phyloP scores from a whole-genome alignment of 805 yeast genomes.

The Spathaspora hagerdaliae region DNA sequence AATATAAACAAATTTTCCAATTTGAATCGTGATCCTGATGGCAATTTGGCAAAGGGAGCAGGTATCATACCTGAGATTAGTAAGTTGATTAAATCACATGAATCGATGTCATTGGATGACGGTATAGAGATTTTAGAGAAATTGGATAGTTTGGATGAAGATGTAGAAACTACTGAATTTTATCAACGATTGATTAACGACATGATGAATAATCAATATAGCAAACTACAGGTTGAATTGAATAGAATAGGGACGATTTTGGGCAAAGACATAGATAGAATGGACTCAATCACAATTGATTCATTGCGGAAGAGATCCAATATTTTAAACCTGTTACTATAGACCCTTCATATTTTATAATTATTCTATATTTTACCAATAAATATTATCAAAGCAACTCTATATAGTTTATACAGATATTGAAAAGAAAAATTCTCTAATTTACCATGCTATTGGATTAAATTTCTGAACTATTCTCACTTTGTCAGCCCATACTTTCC shows the following conservation, averaged over 20 bases:
- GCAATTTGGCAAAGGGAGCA: constrained; percentile 26
- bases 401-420: neutral
- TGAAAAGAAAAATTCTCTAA: neutral
- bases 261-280: constrained; percentile 24
- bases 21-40: constrained; percentile 26
- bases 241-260: constrained; percentile 44
- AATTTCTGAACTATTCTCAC: constrained; percentile 59
- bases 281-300: constrained; percentile 45
- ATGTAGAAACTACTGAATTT: constrained; percentile 20
- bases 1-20: constrained; percentile 26
- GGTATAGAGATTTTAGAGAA: neutral
- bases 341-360: neutral
- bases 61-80: constrained; percentile 21
- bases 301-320: constrained; percentile 50
- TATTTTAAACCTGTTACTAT: constrained; percentile 26
- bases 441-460: constrained; percentile 50
- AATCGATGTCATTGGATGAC: neutral
- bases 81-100: constrained; percentile 8
- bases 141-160: neutral
- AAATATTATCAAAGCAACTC: neutral
- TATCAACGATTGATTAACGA: constrained; percentile 46
- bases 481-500: constrained; percentile 66
- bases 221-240: constrained; percentile 43
- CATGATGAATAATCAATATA: constrained; percentile 40
- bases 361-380: neutral